These are phyloP conservation scores for Globisporangium canariense DNA, from an alignment of 352 stramenopile species.

Conservation along the genomic window DNA sequence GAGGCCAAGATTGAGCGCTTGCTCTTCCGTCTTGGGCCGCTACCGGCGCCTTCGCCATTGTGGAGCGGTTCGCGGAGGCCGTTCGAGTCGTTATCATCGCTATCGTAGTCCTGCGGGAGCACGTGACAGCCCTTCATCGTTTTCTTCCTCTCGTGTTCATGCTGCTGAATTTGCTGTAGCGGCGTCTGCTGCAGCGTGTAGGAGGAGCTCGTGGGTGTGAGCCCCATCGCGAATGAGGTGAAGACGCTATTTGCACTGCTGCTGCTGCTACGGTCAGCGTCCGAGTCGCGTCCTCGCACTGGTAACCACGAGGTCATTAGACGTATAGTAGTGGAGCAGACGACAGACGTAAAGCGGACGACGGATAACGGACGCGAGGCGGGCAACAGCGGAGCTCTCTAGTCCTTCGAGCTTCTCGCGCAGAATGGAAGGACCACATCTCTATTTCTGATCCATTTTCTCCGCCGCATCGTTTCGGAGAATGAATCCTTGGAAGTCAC, in stretches of 20 bases:
- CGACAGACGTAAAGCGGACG: not conserved
- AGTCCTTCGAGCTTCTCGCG: no score
- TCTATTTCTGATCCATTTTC: not conserved
- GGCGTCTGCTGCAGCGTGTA: not conserved
- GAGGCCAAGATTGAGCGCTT: slow-evolving; percentile 31
- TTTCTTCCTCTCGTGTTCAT: slow-evolving; percentile 16
- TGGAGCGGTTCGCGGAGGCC: slow-evolving; percentile 19
- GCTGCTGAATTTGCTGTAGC: slow-evolving; percentile 17
- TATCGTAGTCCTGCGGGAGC: slow-evolving; percentile 36
- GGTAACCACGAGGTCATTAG: slow-evolving; percentile 11
- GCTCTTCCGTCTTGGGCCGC: slow-evolving; percentile 2
- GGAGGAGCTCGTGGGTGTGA: not conserved
- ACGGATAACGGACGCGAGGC: no score
- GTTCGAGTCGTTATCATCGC: not conserved
- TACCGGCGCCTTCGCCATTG: not conserved
- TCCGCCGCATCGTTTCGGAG: not conserved
- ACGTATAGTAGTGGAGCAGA: not conserved
- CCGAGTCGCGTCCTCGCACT: slow-evolving; percentile 3
- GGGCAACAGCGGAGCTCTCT: no score
- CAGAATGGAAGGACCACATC: no score
- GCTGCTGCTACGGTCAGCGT: slow-evolving; percentile 7
- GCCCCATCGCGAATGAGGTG: slow-evolving; percentile 6
- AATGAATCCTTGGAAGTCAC: no score
- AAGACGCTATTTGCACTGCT: not conserved
- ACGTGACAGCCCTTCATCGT: slow-evolving; percentile 41